Base-by-base conservation (phyloP, 1,139 yeast species). In the Sugiyamaella japonica region DNA sequence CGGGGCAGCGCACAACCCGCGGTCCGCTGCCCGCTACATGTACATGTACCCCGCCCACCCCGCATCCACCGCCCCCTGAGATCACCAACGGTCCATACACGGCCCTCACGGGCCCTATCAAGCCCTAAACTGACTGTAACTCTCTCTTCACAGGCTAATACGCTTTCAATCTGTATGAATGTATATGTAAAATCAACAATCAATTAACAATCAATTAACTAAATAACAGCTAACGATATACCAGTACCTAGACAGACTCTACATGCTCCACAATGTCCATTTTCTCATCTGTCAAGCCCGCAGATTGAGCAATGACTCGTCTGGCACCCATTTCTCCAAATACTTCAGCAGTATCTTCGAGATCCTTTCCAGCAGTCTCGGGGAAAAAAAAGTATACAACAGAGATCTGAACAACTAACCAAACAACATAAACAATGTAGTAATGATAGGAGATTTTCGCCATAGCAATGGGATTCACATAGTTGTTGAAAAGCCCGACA, bases 401-500 rank as follows among this genome's bases (percentile, higher is more conserved):
- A 9, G 37, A 47, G 37, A 57, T 57, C 40, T 61, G 56, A 48
- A 58, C 41, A 28, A 56, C 53, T 44, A 59, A 54, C 63, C 67
- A 63, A 29, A 63, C 58, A 15, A 59, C 55, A 60, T 67, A 81
- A 8, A 82, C 55, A 38, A 60, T 48, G 53, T 60, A 60, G 28
- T 45, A 54, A 31, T 53, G 49, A 54, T 84, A 82, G 39, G 74
- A 75, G 61, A 82, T 80, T 34, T 78, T 77, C 56, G 76, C 79
- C 80, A 82, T 74, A 34, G 85, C 86, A 60, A 82, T 74, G 3
- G 85, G 81, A 60, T 80, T 79, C 46, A 80, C 82, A 64, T 78
- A 82, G 50, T 81, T 75, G 56, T 75, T 77, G 66, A 72, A 54
- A 10, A 58, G 41, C 1, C 58, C 55, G 12, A 52, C 68, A 32